Conservation (phyloP, 2,329 filamentous ascomycete species). For the Dactylellina cionopaga region DNA sequence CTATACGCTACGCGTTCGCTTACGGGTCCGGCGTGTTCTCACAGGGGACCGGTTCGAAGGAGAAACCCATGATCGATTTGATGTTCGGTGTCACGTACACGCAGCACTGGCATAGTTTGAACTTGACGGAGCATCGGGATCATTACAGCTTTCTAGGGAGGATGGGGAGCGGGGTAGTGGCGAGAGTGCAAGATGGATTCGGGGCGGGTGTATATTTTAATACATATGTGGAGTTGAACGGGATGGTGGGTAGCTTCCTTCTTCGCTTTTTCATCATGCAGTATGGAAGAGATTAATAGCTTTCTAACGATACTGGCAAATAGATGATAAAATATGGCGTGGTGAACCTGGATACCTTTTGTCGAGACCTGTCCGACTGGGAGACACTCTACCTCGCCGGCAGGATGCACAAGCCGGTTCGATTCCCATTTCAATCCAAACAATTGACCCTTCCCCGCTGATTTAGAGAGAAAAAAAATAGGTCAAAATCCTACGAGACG, state of each 20-base stretch:
- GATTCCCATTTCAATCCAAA: neutral
- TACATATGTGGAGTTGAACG: constrained; percentile 91
- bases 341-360: constrained; percentile 90
- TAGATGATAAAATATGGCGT: constrained; percentile 94
- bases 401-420: constrained; percentile 86
- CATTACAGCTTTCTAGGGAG: constrained; percentile 90
- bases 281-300: too few species aligned
- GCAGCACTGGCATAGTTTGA: constrained; percentile 96
- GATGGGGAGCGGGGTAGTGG: constrained; percentile 85
- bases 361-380: constrained; percentile 87
- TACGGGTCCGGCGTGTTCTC: constrained; percentile 97
- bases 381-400: constrained; percentile 96
- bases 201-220: constrained; percentile 98
- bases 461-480: neutral
- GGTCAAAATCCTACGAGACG: constrained; percentile 92
- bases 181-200: constrained; percentile 83
- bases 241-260: constrained; percentile 66
- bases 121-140: constrained; percentile 84
- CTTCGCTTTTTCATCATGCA: neutral
- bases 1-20: constrained; percentile 94
- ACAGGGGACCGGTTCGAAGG: constrained; percentile 66
- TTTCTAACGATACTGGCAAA: neutral
- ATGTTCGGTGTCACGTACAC: constrained; percentile 95
- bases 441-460: too few species aligned
- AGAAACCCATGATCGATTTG: constrained; percentile 85